A percentile compares a stretch with the other conserved stretches of the same genome.
These are phyloP conservation scores for Cronartium ribicola DNA, from an alignment of 1,284 basidiomycete species.

Conservation along the genomic window DNA sequence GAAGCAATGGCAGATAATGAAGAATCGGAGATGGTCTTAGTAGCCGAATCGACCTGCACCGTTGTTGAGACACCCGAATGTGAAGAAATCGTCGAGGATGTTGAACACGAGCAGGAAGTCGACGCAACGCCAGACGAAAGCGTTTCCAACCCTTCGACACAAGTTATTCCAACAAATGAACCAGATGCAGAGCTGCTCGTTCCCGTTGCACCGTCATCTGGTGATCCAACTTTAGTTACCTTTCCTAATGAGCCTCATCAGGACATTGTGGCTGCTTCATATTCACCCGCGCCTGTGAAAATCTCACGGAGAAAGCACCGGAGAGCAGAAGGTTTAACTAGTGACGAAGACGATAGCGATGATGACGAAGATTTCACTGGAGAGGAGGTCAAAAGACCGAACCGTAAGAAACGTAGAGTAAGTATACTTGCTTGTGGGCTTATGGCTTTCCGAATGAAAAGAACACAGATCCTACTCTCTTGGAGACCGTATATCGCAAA, in stretches of 20 bases:
- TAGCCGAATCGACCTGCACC: neutral
- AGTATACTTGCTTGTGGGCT: constrained; percentile 1
- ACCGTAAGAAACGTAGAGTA: constrained; percentile 29
- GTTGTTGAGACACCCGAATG: neutral
- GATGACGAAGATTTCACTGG: constrained; percentile 29
- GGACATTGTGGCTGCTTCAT: constrained; percentile 6
- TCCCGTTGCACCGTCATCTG: neutral
- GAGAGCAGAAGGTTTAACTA: constrained; percentile 35
- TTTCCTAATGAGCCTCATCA: neutral
- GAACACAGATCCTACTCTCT: neutral
- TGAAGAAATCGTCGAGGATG: neutral
- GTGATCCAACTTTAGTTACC: neutral
- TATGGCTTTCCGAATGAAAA: neutral
- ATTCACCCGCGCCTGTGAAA: constrained; percentile 2
- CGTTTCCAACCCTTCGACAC: neutral
- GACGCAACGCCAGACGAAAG: neutral
- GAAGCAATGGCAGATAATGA: neutral
- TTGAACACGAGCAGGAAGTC: neutral
- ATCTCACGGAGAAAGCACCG: constrained; percentile 11
- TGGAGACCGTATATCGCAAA: neutral
- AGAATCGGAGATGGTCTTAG: neutral
- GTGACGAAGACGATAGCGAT: constrained; percentile 20
- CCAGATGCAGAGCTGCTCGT: neutral
- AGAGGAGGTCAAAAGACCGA: constrained; percentile 13
- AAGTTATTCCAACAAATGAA: neutral